phyloP scores from a whole-genome alignment of 208 protist genomes.

The Herpetomonas samuelpessoai region DNA sequence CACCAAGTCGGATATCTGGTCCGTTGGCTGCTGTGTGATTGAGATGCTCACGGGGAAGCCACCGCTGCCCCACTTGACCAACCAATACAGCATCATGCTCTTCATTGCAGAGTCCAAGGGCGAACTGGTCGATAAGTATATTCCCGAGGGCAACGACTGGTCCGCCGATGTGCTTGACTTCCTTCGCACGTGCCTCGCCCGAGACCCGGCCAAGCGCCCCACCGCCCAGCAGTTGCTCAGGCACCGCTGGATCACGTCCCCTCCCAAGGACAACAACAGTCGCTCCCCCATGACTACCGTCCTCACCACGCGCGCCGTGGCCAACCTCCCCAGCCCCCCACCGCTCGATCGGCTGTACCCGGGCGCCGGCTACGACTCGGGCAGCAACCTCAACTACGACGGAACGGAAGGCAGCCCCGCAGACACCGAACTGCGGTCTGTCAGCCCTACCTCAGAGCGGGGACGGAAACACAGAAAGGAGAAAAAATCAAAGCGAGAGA shows the following conservation, averaged over 20 bases:
- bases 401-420: neutral
- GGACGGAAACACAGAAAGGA: conserved; percentile 17
- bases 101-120: conserved; percentile 47
- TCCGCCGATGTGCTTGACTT: conserved; percentile 54
- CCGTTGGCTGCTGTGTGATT: conserved; percentile 88
- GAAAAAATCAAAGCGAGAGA: conserved; percentile 11
- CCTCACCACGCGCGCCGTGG: conserved; percentile 5
- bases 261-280: conserved; percentile 11
- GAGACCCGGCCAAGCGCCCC: conserved; percentile 44
- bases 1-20: conserved; percentile 85
- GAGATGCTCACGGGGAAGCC: conserved; percentile 84
- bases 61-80: conserved; percentile 57
- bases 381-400: neutral
- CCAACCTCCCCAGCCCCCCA: neutral
- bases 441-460: neutral
- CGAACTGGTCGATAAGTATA: conserved; percentile 50
- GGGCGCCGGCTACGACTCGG: neutral
- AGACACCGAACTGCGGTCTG: neutral
- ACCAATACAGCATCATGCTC: conserved; percentile 83
- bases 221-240: conserved; percentile 47
- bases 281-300: conserved; percentile 4
- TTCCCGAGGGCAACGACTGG: conserved; percentile 56
- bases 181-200: conserved; percentile 53
- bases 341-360: neutral
- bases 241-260: conserved; percentile 60